Base-by-base conservation (phyloP, 1,284 basidiomycete genomes). In the Ceratorhiza oryzae-sativae region DNA sequence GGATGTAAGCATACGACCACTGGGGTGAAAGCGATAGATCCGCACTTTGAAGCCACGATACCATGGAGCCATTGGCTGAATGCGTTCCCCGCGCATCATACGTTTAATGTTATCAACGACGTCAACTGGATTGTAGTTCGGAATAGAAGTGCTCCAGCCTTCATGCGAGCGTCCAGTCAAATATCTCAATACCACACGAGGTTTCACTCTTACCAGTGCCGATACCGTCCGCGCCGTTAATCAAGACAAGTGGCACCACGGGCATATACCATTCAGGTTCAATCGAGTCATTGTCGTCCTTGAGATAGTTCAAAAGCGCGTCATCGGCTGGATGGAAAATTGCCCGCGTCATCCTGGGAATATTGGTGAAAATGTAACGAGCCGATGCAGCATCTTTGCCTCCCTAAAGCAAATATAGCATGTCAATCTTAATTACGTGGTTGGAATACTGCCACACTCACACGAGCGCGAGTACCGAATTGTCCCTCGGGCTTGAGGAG, bases 201-300 rank as follows among this genome's bases (percentile, higher is more conserved):
- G 55, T 20, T 23, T 10, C 15, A 18, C 2, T 78, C 85, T 78
- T 73, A 90, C 93, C 95, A 62, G 97, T 99, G 68, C 97, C 97
- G 77, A 99, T 99, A 83, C 97, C 97, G 77, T 98, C 96, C 15
- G 93, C 90, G 15, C 97, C 97, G 77, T 99, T 99, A 79, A 99
- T 82, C 53, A 99, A 85, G 0, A 98, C 86, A 81, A 97, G 85
- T 0, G 97, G 97, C 0, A 98, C 78, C 23, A 95, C 83, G 18
- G 97, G 97, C 80, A 98, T 86, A 80, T 97, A 99, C 83, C 90
- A 98, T 77, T 96, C 94, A 0, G 97, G 97, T 80, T 99, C 97
- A 76, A 99, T 95, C 71, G 83, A 80, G 73, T 88, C 84, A 32
- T 94, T 94, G 72, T 99, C 97, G 70, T 99, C 97, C 77, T 88